Conservation (phyloP, 1,284 basidiomycete genomes). For the Sporisorium scitamineum region DNA sequence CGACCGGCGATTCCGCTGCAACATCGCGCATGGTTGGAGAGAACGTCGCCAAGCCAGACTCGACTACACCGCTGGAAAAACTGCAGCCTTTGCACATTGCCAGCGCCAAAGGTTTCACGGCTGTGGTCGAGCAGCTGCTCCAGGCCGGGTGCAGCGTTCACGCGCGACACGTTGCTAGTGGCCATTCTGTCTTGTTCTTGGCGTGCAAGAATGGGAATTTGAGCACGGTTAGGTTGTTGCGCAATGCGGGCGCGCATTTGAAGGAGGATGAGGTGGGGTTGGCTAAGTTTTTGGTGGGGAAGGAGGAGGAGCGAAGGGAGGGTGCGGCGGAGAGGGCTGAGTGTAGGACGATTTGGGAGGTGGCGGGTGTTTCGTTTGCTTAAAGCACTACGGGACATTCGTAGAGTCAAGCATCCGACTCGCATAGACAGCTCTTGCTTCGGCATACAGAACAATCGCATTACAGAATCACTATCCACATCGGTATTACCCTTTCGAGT, state of each 20-base stretch:
- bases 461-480: neutral
- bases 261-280: constrained; percentile 57
- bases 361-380: constrained; percentile 30
- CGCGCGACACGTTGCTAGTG: constrained; percentile 77
- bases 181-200: constrained; percentile 78
- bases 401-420: neutral
- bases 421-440: neutral
- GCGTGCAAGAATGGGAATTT: constrained; percentile 62
- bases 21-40: constrained; percentile 7
- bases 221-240: constrained; percentile 53
- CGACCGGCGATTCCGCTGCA: constrained; percentile 11
- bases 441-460: neutral
- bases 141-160: constrained; percentile 87
- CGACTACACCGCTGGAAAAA: constrained; percentile 43
- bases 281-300: constrained; percentile 27
- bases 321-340: neutral
- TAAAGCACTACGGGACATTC: too few relatives aligned
- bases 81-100: constrained; percentile 82
- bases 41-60: constrained; percentile 1
- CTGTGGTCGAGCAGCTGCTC: constrained; percentile 76
- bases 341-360: constrained; percentile 16
- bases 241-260: constrained; percentile 65
- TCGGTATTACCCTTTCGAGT: neutral
- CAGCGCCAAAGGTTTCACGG: constrained; percentile 77
- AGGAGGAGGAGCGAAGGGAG: neutral